Percentiles rank a stretch among this genome's conserved stretches.
These are phyloP conservation scores for Aristolochia fimbriata DNA, from an alignment of 164 flowering plant genomes.

Conservation along the genomic window DNA sequence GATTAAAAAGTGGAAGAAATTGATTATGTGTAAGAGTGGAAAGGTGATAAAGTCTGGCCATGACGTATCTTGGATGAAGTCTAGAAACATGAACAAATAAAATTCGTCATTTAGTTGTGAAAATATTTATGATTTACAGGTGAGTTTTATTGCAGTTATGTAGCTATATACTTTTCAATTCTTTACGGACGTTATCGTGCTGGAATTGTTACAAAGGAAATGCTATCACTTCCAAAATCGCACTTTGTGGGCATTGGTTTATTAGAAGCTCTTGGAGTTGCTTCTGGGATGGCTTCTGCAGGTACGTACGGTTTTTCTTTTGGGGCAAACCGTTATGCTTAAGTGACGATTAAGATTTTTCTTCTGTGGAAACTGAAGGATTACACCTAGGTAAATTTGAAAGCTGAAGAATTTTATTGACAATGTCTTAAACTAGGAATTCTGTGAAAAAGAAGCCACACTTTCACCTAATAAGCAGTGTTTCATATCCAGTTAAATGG, in stretches of 20 bases:
- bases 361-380: no score
- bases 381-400: no score
- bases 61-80: not conserved
- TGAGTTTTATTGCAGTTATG: conserved; percentile 41
- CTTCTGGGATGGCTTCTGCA: conserved; percentile 73
- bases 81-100: not conserved
- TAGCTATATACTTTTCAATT: conserved; percentile 55
- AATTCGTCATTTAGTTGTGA: not conserved
- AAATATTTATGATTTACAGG: not conserved
- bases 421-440: no score
- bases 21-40: not conserved
- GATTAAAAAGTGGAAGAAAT: not conserved
- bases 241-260: conserved; percentile 55
- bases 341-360: no score
- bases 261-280: conserved; percentile 79
- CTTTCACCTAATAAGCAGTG: no score
- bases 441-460: no score
- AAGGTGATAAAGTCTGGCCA: not conserved
- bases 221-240: conserved; percentile 56
- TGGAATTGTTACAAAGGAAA: conserved; percentile 65
- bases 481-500: no score
- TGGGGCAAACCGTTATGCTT: no score
- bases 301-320: conserved; percentile 27
- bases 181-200: conserved; percentile 35
- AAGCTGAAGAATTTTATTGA: no score